phyloP scores from a whole-genome alignment of 1,139 yeast genomes.

The Yamadazyma sp. region DNA sequence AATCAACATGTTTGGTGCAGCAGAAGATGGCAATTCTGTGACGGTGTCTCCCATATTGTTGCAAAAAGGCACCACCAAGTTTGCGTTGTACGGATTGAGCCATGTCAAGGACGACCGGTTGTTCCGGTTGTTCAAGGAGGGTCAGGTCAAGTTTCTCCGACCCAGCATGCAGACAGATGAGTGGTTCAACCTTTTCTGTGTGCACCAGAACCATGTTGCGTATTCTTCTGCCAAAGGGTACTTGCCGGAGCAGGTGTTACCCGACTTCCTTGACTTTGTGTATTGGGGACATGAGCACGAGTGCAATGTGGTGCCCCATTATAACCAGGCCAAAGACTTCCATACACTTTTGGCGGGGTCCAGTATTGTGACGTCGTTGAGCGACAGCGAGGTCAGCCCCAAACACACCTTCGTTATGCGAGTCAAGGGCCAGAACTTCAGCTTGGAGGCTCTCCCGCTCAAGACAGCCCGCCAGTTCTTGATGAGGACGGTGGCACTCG shows the following conservation, averaged over 20 bases:
- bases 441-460: constrained; percentile 64
- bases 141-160: constrained; percentile 72
- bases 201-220: constrained; percentile 88
- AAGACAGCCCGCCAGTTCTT: constrained; percentile 82
- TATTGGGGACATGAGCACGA: constrained; percentile 99
- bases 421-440: constrained; percentile 58
- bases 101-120: constrained; percentile 88
- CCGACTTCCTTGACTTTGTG: constrained; percentile 75
- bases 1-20: constrained; percentile 87
- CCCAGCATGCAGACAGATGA: constrained; percentile 60
- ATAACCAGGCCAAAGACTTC: constrained; percentile 68
- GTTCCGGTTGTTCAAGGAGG: constrained; percentile 78
- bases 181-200: constrained; percentile 84
- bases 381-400: constrained; percentile 78
- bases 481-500: constrained; percentile 62
- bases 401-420: constrained; percentile 75
- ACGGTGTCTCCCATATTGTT: constrained; percentile 76
- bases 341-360: constrained; percentile 92
- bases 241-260: constrained; percentile 82
- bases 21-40: constrained; percentile 72
- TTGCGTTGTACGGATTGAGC: constrained; percentile 88
- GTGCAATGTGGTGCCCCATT: constrained; percentile 71
- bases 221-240: constrained; percentile 81
- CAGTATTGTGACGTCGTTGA: constrained; percentile 86
- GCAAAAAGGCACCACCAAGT: constrained; percentile 76